Conservation (phyloP, 2,329 filamentous ascomycete genomes). For the Fusarium nematophilum region DNA sequence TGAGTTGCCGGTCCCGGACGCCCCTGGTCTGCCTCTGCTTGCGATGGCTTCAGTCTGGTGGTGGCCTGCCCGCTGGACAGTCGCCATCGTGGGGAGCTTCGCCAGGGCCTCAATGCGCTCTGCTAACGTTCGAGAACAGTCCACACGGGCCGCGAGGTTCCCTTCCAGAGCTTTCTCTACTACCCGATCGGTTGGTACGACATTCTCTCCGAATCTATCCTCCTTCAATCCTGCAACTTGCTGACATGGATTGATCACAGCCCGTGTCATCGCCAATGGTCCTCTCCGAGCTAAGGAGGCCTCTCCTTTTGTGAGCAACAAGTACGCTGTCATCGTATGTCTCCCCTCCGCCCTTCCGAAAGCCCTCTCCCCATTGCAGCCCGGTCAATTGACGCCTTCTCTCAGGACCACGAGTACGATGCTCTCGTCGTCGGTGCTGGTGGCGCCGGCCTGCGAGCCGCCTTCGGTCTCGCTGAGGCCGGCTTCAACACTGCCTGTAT, state of each 20-base stretch:
- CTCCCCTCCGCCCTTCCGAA: constrained; percentile 10
- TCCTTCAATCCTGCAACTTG: constrained; percentile 15
- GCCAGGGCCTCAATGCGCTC: constrained; percentile 10
- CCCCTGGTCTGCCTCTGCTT: constrained; percentile 28
- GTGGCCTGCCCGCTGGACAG: not conserved
- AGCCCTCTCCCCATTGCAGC: constrained; percentile 1
- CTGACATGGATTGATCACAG: constrained; percentile 55
- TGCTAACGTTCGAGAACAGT: constrained; percentile 56
- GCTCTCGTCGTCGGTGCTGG: constrained; percentile 91
- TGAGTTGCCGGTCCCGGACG: constrained; percentile 52
- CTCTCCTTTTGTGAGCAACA: constrained; percentile 83
- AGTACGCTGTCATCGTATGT: constrained; percentile 94
- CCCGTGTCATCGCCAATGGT: constrained; percentile 86
- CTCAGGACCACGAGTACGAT: constrained; percentile 97
- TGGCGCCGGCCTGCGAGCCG: constrained; percentile 83
- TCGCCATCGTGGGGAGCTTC: constrained; percentile 25
- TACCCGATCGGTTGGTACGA: constrained; percentile 80
- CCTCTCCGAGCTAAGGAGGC: constrained; percentile 94
- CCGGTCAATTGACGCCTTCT: constrained; percentile 40
- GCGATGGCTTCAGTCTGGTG: constrained; percentile 24
- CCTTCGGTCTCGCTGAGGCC: constrained; percentile 87
- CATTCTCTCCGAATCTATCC: constrained; percentile 19
- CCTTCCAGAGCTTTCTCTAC: constrained; percentile 87
- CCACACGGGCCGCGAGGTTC: constrained; percentile 71
- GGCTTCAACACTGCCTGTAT: constrained; percentile 93